Evolutionary conservation across 2,329 filamentous ascomycete genomes (phyloP), one percentile per base, ranked within the genome.

Genomic region (Acrocalymma vagum): DNA sequence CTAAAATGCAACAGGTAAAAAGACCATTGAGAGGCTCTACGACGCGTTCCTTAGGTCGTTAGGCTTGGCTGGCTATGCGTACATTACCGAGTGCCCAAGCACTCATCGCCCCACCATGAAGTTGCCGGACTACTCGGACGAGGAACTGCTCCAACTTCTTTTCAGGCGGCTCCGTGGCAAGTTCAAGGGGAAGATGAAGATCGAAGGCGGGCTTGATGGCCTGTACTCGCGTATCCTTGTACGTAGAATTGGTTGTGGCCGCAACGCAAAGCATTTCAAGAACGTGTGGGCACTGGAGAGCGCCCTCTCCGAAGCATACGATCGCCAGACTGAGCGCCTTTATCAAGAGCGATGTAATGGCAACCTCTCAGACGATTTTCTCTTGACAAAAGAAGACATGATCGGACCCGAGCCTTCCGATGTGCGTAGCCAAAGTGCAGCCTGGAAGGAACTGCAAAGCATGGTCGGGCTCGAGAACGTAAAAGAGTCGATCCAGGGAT

Each of bases 31-130:
- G 73, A 81, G 11, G 44, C 65, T 0, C 81, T 79, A 0, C 86
- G 86, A 0, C 86, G 87, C 0, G 82, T 82, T 0, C 44, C 88
- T 0, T 90, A 90, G 52, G 83, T 90, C 10, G 87, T 90, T 42
- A 86, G 90, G 58, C 2, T 72, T 90, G 4, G 86, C 86, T 0
- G 86, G 87, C 0, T 90, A 90, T 64, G 75, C 73, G 46, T 75
- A 78, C 22, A 90, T 90, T 40, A 70, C 75, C 0, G 87, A 90
- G 6, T 13, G 25, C 15, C 25, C n/a, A 10, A 27, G n/a, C n/a
- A 11, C 25, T 27, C 25, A 27, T 27, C n/a, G 25, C n/a, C 25
- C 15, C 25, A 27, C 25, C 9, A n/a, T n/a, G n/a, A n/a, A n/a
- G n/a, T 27, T 27, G n/a, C n/a, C 25, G n/a, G 25, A 27, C 62